Evolutionary conservation across 371 early-diverging fungal species (phyloP).

Genomic region (Syncephalis plumigaleata): DNA sequence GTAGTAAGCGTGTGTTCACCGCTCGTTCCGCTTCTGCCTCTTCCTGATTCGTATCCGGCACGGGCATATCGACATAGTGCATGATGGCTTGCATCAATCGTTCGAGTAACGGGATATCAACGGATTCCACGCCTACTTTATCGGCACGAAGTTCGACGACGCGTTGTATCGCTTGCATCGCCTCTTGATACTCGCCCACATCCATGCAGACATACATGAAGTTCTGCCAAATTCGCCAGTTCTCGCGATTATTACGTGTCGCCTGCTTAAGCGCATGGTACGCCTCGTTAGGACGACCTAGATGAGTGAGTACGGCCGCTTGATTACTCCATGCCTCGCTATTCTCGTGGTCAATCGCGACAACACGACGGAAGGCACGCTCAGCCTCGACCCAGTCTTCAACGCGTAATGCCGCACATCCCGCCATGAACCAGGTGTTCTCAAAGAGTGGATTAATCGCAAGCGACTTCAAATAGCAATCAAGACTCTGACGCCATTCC

Average conservation of each 20-base stretch:
- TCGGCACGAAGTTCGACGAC: slow-evolving; percentile 61
- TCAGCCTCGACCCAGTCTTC: slow-evolving; percentile 61
- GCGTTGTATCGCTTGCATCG: slow-evolving; percentile 70
- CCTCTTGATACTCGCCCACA: slow-evolving; percentile 62
- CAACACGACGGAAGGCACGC: slow-evolving; percentile 59
- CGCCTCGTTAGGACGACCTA: slow-evolving; percentile 53
- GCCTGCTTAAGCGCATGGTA: slow-evolving; percentile 72
- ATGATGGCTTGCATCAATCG: slow-evolving; percentile 30
- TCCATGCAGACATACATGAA: slow-evolving; percentile 58
- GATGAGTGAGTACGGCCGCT: slow-evolving; percentile 58
- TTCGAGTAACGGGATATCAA: slow-evolving; percentile 58
- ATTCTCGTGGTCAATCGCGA: slow-evolving; percentile 59
- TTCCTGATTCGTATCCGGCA: slow-evolving; percentile 31
- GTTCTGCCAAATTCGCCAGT: slow-evolving; percentile 88
- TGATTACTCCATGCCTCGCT: slow-evolving; percentile 95
- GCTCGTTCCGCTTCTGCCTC: slow-evolving; percentile 8
- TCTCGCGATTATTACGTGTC: slow-evolving; percentile 55
- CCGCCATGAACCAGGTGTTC: slow-evolving; percentile 87
- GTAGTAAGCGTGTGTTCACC: too few relatives aligned
- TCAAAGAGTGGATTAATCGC: slow-evolving; percentile 89
- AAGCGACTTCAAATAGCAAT: slow-evolving; percentile 52
- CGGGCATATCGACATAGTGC: slow-evolving; percentile 41
- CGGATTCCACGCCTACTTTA: slow-evolving; percentile 35
- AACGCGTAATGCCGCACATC: slow-evolving; percentile 78
- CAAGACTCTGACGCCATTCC: slow-evolving; percentile 31